These are phyloP conservation scores for Naematelia encephala DNA, from an alignment of 768 basidiomycete genomes.

Conservation along the genomic window DNA sequence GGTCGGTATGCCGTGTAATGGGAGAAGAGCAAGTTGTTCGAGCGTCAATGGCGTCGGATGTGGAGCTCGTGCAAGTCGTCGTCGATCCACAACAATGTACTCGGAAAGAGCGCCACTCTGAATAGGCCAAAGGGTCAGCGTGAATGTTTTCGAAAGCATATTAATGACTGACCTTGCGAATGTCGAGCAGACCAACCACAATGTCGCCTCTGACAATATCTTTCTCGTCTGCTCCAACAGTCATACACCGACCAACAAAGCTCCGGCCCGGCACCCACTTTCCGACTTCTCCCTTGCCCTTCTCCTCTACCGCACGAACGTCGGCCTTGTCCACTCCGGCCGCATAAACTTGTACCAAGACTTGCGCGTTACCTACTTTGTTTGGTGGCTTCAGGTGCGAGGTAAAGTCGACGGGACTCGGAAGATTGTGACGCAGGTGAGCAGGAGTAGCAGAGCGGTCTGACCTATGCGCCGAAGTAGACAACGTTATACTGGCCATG, in stretches of 20 bases:
- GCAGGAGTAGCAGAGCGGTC: constrained; percentile 36
- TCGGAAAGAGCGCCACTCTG: constrained; percentile 85
- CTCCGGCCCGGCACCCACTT: constrained; percentile 84
- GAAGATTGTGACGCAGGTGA: constrained; percentile 46
- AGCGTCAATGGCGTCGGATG: constrained; percentile 60
- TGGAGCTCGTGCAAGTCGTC: constrained; percentile 69
- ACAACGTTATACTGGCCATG: constrained; percentile 69
- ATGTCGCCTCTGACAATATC: constrained; percentile 75
- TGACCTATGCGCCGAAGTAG: constrained; percentile 16
- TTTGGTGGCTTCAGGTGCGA: constrained; percentile 69
- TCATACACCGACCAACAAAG: constrained; percentile 77
- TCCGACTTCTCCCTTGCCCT: constrained; percentile 43
- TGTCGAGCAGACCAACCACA: constrained; percentile 76
- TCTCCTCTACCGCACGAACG: constrained; percentile 56
- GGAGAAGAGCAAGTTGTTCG: constrained; percentile 75
- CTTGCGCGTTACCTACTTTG: constrained; percentile 64
- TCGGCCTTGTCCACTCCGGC: constrained; percentile 77
- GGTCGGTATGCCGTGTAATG: constrained; percentile 74
- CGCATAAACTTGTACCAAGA: constrained; percentile 86
- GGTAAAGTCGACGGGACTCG: constrained; percentile 60
- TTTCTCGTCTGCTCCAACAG: constrained; percentile 75
- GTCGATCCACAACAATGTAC: constrained; percentile 77
- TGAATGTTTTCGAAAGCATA: too few species aligned
- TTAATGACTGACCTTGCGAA: constrained; percentile 74
- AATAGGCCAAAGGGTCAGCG: constrained; percentile 10